phyloP scores from a whole-genome alignment of 169 alveolate genomes.

The Eimeria maxima region DNA sequence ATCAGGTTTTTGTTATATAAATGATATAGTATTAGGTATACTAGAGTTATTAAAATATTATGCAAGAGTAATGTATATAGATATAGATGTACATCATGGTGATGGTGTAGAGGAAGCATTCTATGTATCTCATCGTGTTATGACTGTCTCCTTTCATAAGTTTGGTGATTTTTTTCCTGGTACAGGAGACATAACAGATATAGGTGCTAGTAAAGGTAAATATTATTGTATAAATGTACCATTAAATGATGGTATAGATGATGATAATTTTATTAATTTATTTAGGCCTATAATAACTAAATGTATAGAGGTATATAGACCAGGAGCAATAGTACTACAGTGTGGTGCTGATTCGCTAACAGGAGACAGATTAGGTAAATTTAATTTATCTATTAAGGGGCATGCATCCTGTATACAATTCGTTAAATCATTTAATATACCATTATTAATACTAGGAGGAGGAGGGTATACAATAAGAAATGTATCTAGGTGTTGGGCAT shows the following conservation, averaged over 20 bases:
- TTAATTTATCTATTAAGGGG: conserved; percentile 98
- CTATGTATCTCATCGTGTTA: conserved; percentile 97
- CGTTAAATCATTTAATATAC: conserved; percentile 94
- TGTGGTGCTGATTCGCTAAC: conserved; percentile 99
- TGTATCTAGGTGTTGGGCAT: conserved; percentile 99
- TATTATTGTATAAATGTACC: conserved; percentile 99
- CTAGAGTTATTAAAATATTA: conserved; percentile 98
- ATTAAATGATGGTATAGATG: conserved; percentile 98
- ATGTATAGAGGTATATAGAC: conserved; percentile 97
- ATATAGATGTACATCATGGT: conserved; percentile 99
- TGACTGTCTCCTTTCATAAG: conserved; percentile 99
- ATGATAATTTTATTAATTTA: conserved; percentile 95
- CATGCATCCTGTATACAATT: conserved; percentile 99
- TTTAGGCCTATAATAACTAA: conserved; percentile 96
- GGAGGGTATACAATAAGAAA: conserved; percentile 99
- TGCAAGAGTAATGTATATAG: conserved; percentile 99
- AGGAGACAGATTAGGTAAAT: conserved; percentile 98
- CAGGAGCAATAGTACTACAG: conserved; percentile 98
- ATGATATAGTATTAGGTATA: conserved; percentile 99
- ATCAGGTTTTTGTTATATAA: conserved; percentile 99
- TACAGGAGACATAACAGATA: conserved; percentile 98
- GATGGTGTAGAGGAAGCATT: conserved; percentile 99
- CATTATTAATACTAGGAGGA: conserved; percentile 94
- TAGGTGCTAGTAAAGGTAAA: conserved; percentile 96
- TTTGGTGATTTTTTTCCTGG: conserved; percentile 99